Evolutionary conservation across 345 rosid genomes (phyloP).

Genomic region (Lumnitzera racemosa): DNA sequence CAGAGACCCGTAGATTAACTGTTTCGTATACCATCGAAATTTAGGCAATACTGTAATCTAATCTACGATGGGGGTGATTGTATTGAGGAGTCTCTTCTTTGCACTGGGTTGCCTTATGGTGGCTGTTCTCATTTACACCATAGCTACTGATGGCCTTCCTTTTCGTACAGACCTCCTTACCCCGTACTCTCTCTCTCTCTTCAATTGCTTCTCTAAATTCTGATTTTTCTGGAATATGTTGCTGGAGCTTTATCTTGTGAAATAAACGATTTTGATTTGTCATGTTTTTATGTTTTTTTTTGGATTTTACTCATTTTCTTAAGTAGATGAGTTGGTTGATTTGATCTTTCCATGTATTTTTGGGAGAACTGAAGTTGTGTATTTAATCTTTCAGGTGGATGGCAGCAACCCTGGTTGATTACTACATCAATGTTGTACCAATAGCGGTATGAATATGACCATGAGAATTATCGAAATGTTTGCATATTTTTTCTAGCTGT

Average conservation of each 20-base stretch:
- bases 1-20: too few species aligned
- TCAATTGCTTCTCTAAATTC: neutral
- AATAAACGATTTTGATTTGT: neutral
- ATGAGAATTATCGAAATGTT: neutral
- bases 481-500: neutral
- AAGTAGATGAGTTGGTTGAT: too few species aligned
- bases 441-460: conserved; percentile 36
- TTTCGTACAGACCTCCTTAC: conserved; percentile 64
- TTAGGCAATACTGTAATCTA: too few species aligned
- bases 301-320: neutral
- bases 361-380: too few species aligned
- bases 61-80: conserved; percentile 16
- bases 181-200: conserved; percentile 36
- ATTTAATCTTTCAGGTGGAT: conserved; percentile 53
- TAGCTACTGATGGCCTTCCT: conserved; percentile 59
- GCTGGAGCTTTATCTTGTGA: too few species aligned
- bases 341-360: neutral
- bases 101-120: conserved; percentile 36
- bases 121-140: conserved; percentile 52
- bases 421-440: conserved; percentile 46
- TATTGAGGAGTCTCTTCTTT: conserved; percentile 38
- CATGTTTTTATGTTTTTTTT: neutral
- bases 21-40: too few species aligned
- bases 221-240: too few species aligned
- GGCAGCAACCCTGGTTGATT: conserved; percentile 64